Conservation (phyloP, 768 basidiomycete genomes). For the Tylopilus subfusipes region DNA sequence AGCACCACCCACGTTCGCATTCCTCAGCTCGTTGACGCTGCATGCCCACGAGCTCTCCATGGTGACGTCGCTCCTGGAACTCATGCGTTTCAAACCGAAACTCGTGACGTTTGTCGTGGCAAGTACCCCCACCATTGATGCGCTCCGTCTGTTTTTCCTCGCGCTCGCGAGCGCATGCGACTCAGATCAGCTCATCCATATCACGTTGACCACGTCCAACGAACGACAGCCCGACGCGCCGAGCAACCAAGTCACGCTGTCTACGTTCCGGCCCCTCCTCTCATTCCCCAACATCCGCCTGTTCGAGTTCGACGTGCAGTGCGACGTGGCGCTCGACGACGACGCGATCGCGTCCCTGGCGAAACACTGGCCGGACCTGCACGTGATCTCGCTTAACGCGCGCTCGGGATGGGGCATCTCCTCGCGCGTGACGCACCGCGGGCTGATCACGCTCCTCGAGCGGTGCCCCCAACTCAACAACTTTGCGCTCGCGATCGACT, state of each 20-base stretch:
- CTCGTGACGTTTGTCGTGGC: conserved; percentile 15
- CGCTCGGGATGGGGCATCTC: conserved; percentile 18
- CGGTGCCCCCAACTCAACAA: conserved; percentile 6
- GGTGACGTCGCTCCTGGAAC: conserved; percentile 21
- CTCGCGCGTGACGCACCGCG: conserved; percentile 18
- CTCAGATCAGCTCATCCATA: background rate
- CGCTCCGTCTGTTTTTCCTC: conserved; percentile 21
- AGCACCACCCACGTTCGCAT: conserved; percentile 15
- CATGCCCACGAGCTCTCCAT: conserved; percentile 7
- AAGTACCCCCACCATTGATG: conserved; percentile 11
- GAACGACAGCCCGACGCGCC: background rate
- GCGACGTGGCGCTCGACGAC: conserved; percentile 21
- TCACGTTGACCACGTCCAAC: conserved; percentile 11
- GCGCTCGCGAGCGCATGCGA: conserved; percentile 13
- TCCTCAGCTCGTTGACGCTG: conserved; percentile 10
- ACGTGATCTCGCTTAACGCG: conserved; percentile 14
- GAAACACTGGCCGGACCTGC: conserved; percentile 21
- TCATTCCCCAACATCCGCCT: conserved; percentile 2
- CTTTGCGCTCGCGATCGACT: conserved; percentile 22
- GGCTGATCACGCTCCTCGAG: conserved; percentile 21
- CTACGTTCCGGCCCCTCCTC: conserved; percentile 20
- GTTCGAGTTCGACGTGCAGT: conserved; percentile 20
- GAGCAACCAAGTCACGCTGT: conserved; percentile 7
- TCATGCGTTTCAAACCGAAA: conserved; percentile 15
- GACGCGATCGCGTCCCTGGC: conserved; percentile 15